Base-by-base conservation (phyloP, 1,139 yeast genomes). In the Chernovozyma aurita region DNA sequence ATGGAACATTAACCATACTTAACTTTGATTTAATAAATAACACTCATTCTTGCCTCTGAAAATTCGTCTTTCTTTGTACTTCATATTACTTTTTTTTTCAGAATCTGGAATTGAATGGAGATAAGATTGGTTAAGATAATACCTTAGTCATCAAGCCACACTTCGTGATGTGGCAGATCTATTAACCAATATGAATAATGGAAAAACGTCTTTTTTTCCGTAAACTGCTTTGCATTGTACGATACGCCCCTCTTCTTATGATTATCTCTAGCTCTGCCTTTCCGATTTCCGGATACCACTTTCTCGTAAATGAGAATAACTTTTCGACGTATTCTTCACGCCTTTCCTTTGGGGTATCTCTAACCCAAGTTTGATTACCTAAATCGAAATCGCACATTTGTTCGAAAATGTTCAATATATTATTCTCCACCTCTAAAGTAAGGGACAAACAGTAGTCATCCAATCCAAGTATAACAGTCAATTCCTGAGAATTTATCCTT, bases 321-420 rank as follows among this genome's bases (percentile, higher is more conserved):
- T 67, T 62, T 21, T 70, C 67, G 29, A 85, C 64, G 33, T 81
- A 61, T 15, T 60, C 48, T 18, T 56, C 54, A 33, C 95, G 65
- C 42, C 74, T 73, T 5, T 59, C 60, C 36, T 69, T 72, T 2
- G 71, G 65, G 0, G 94, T 83, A 50, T 82, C 94, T 41, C 95
- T 70, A 29, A 84, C 78, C 95, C 95, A 85, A 0, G 95, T 85
- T 50, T 75, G 76, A 45, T 76, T 72, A 4, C 95, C 95, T 24
- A 86, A 57, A 25, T 79, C 76, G 56, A 85, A 86, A 15, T 80
- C 76, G 42, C 84, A 69, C 32, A 73, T 76, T 31, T 67, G 60
- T 33, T 70, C 71, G 42, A 85, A 72, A 18, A 83, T 66, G 22
- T 70, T 67, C 36, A 86, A 59, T 8, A 86, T 72, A 31, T 71